Percentiles rank a stretch among this genome's conserved stretches.
Conservation (phyloP, 225 moss, liverwort and hornwort species). For the Polytrichum commune region DNA sequence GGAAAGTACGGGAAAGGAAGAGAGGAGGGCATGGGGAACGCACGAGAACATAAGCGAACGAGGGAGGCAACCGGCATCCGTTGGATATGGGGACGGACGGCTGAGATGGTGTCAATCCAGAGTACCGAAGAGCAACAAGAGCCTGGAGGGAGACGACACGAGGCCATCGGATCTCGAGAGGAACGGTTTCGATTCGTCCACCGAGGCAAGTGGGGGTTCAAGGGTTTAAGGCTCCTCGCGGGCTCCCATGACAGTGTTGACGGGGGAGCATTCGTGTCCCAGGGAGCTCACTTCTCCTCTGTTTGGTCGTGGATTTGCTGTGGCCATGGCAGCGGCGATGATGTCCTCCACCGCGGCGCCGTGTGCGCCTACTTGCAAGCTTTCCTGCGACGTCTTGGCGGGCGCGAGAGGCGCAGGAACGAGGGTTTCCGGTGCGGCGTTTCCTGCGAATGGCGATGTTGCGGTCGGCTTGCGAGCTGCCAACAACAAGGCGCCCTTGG, state of each 20-base stretch:
- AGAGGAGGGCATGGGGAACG: no score
- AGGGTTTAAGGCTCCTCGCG: background rate
- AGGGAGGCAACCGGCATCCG: no score
- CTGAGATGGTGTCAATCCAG: background rate
- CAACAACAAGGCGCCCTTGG: background rate
- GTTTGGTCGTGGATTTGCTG: background rate
- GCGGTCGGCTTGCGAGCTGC: constrained; percentile 2
- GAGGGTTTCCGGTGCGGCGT: background rate
- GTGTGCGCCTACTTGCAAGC: background rate
- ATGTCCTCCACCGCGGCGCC: background rate
- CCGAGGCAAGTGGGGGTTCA: constrained; percentile 1
- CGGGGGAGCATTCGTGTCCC: background rate
- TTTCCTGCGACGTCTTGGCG: constrained; percentile 4
- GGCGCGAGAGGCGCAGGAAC: background rate
- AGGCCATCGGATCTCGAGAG: background rate
- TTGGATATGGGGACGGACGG: no score
- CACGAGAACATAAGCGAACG: no score
- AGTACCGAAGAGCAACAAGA: background rate
- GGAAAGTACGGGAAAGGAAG: no score
- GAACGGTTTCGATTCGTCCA: background rate
- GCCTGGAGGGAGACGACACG: background rate
- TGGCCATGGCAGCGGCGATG: background rate
- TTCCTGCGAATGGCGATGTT: background rate
- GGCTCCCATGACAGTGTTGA: background rate
- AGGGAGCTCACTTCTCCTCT: background rate